Evolutionary conservation across 2,329 filamentous ascomycete genomes (phyloP), one percentile per base, ranked within the genome.

Genomic region (Myriosclerotinia duriaeana): DNA sequence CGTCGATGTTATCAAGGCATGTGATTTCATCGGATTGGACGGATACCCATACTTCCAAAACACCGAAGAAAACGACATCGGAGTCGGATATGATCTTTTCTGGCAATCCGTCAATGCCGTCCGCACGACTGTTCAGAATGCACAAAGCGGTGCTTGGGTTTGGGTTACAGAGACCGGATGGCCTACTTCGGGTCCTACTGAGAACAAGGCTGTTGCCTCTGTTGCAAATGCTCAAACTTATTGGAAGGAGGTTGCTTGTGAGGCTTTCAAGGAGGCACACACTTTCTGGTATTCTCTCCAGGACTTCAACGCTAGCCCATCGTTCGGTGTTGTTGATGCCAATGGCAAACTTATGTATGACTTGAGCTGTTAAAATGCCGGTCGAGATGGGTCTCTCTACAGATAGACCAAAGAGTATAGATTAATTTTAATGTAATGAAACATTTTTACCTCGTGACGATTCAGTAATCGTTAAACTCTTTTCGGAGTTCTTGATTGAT

Each of bases 131-230:
- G 73, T 74, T 36, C 74, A 78, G 61, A 80, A 76, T 48, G 83
- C 81, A 56, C 81, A 82, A 71, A 75, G 76, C 38, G 81, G 79
- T 72, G 85, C 85, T 79, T 82, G 80, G 69, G 81, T 88, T 72
- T 86, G 86, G 83, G 79, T 87, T 56, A 86, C 85, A 26, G 87
- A 89, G 81, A 88, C 85, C 15, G 87, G 87, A 73, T 90, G 87
- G 87, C 87, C 88, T 61, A 79, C 80, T 60, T 78, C 75, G 46
- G 88, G 88, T 50, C 74, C 79, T 14, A 78, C 79, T 61, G 83
- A 82, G 77, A 85, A 85, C 63, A 71, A 82, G 76, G 87, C 84
- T 64, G 80, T 83, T 12, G 75, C 88, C 59, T 84, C 80, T 69
- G 77, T 83, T 40, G 76, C 79, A 42, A 89, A 89, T 75, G 85